These are phyloP conservation scores for Vigna hirtella DNA, from an alignment of 306 rosid genomes.

Conservation along the genomic window DNA sequence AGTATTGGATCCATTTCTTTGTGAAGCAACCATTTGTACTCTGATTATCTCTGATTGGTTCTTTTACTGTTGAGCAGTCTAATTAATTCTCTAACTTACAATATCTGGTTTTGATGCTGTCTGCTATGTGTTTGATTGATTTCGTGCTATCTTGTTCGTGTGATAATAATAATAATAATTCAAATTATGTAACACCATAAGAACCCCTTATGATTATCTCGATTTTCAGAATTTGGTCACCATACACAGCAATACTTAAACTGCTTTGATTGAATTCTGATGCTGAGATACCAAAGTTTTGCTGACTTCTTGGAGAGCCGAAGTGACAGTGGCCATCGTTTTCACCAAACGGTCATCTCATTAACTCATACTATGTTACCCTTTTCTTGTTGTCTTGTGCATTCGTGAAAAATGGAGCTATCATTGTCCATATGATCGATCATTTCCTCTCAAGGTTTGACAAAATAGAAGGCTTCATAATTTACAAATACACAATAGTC, in stretches of 20 bases:
- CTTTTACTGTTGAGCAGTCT: background rate
- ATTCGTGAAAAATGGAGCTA: background rate
- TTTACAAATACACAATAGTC: background rate
- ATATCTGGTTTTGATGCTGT: background rate
- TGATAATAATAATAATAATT: background rate
- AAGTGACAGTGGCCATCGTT: background rate
- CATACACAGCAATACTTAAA: background rate
- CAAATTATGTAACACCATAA: background rate
- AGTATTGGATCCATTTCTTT: background rate
- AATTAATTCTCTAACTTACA: conserved; percentile 5
- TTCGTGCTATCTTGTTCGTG: background rate
- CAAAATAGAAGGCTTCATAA: background rate
- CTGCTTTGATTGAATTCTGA: background rate
- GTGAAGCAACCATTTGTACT: background rate
- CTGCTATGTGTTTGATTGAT: background rate
- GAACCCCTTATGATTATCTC: background rate
- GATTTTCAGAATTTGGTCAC: background rate
- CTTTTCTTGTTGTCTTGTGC: background rate
- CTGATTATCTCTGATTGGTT: conserved; percentile 12
- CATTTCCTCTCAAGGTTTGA: conserved; percentile 25
- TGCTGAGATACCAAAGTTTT: background rate
- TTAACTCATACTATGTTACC: background rate
- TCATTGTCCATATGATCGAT: conserved; percentile 6
- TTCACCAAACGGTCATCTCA: background rate
- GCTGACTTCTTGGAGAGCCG: conserved; percentile 1